A percentile compares a stretch with the other conserved stretches of the same genome.
Conservation (phyloP, 2,329 filamentous ascomycete species). For the Metarhizium guizhouense region DNA sequence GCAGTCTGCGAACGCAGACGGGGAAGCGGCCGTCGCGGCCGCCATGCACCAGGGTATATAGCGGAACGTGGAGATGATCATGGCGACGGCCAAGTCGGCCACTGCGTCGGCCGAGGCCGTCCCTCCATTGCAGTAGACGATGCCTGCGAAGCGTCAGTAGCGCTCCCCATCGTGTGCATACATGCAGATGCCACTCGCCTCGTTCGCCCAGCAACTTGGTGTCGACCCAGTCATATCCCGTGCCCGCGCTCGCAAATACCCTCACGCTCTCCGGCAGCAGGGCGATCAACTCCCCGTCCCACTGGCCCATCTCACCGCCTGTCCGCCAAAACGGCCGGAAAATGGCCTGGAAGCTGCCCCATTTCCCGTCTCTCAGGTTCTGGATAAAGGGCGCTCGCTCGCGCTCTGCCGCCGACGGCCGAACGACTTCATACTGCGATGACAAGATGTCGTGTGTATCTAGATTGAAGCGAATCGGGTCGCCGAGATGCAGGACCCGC, state of each 20-base stretch:
- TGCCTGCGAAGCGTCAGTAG: conserved; percentile 28
- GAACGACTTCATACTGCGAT: conserved; percentile 37
- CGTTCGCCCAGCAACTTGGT: conserved; percentile 49
- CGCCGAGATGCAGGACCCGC: conserved; percentile 68
- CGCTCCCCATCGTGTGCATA: background rate
- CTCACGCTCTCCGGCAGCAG: conserved; percentile 46
- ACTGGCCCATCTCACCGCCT: conserved; percentile 57
- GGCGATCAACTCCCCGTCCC: conserved; percentile 50
- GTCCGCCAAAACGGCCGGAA: conserved; percentile 55
- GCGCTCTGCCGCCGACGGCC: conserved; percentile 41
- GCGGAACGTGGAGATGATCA: conserved; percentile 62
- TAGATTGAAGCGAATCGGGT: conserved; percentile 44
- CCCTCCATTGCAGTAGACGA: conserved; percentile 66
- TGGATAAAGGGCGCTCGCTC: conserved; percentile 38
- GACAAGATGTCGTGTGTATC: conserved; percentile 35
- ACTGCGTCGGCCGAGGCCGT: conserved; percentile 63
- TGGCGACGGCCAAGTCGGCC: conserved; percentile 60
- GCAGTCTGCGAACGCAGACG: conserved; percentile 42
- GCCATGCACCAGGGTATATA: conserved; percentile 55
- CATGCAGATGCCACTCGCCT: conserved; percentile 28
- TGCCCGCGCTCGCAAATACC: conserved; percentile 57
- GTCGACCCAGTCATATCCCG: conserved; percentile 59
- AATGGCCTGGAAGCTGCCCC: conserved; percentile 46
- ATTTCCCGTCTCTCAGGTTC: conserved; percentile 40
- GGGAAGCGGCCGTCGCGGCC: conserved; percentile 36